Conservation (phyloP, 1,284 basidiomycete species). For the Cutaneotrichosporon dermatis region DNA sequence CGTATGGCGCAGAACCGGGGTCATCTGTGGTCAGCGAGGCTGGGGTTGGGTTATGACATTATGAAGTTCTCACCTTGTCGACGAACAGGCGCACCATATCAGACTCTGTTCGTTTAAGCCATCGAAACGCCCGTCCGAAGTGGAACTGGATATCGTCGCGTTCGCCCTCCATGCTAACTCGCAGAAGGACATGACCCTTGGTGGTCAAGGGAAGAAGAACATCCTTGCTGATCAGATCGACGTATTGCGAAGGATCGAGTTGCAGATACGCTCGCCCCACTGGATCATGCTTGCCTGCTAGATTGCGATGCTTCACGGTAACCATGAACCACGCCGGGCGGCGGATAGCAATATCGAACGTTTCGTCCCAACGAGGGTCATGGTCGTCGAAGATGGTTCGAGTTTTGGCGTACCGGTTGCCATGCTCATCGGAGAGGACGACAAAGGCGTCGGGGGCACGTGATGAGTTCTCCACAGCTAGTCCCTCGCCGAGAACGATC, state of each 20-base stretch:
- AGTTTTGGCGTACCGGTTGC: constrained; percentile 87
- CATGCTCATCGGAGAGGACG: constrained; percentile 87
- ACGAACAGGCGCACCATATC: constrained; percentile 97
- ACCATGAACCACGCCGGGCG: constrained; percentile 90
- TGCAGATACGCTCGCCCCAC: constrained; percentile 89
- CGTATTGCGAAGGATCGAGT: constrained; percentile 81
- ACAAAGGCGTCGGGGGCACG: constrained; percentile 72
- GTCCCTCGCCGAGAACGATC: constrained; percentile 79
- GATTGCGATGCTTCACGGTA: constrained; percentile 81
- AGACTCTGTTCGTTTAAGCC: constrained; percentile 84
- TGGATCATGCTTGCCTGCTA: constrained; percentile 85
- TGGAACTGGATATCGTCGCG: constrained; percentile 97
- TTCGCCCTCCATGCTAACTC: constrained; percentile 97
- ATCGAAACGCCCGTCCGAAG: constrained; percentile 93
- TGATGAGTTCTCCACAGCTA: constrained; percentile 66
- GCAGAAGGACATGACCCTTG: constrained; percentile 70
- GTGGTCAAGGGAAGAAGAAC: constrained; percentile 84
- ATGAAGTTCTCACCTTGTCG: constrained; percentile 79
- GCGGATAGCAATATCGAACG: constrained; percentile 83
- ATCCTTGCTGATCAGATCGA: constrained; percentile 86
- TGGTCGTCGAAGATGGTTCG: constrained; percentile 89
- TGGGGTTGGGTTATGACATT: not conserved
- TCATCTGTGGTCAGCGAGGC: constrained; percentile 61
- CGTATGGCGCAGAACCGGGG: constrained; percentile 85
- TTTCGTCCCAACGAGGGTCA: constrained; percentile 94